A percentile compares a stretch with the other conserved stretches of the same genome.
phyloP scores from a whole-genome alignment of 129 eudicot genomes.

The Chrysanthemum seticuspe region DNA sequence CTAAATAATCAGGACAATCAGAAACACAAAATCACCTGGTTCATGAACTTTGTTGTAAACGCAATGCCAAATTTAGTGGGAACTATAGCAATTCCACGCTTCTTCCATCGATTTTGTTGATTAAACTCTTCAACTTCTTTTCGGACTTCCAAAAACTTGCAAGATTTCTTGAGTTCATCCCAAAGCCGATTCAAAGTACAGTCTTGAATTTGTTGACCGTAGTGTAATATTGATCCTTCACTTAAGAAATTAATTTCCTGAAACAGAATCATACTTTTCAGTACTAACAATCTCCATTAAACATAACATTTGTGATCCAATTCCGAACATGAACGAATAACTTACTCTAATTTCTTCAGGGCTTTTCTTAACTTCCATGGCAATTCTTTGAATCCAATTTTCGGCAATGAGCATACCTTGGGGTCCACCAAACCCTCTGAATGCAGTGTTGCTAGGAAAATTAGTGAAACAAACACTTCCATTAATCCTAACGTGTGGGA shows the following conservation, averaged over 20 bases:
- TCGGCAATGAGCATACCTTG: constrained; percentile 94
- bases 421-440: constrained; percentile 97
- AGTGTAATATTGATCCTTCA: constrained; percentile 82
- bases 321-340: not conserved
- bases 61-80: constrained; percentile 95
- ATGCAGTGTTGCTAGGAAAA: constrained; percentile 95
- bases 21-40: constrained; percentile 52
- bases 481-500: constrained; percentile 65
- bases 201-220: constrained; percentile 70
- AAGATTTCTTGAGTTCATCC: constrained; percentile 75
- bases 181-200: constrained; percentile 77
- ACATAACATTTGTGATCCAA: constrained; percentile 6
- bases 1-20: not conserved
- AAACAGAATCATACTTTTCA: constrained; percentile 13
- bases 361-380: constrained; percentile 71
- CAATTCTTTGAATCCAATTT: constrained; percentile 93
- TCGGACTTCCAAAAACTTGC: constrained; percentile 49
- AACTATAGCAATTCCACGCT: constrained; percentile 90
- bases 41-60: constrained; percentile 86
- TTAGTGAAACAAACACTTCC: constrained; percentile 96
- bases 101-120: constrained; percentile 79
- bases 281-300: not conserved
- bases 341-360: constrained; percentile 95
- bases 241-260: constrained; percentile 84
- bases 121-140: constrained; percentile 78